A percentile compares a stretch with the other conserved stretches of the same genome.
These are phyloP conservation scores for Thermomucor indicae-seudaticae DNA, from an alignment of 371 early-diverging fungal genomes.

Conservation along the genomic window DNA sequence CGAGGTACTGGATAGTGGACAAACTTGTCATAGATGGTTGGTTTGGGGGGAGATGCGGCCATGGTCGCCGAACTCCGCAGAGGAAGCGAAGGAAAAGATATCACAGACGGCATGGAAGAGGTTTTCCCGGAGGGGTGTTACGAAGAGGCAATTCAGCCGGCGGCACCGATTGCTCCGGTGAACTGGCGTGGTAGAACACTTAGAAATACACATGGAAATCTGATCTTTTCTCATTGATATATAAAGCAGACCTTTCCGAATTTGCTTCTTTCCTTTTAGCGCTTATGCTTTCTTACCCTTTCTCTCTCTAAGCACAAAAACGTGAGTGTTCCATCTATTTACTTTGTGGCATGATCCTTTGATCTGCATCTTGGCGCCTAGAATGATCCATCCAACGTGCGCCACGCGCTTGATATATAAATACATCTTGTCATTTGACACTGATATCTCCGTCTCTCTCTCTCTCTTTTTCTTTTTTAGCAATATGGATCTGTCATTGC, in stretches of 20 bases:
- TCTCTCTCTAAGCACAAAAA: neutral
- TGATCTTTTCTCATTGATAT: constrained; percentile 1
- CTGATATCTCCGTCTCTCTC: constrained; percentile 2
- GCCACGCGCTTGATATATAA: no score
- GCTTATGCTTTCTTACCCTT: constrained; percentile 1
- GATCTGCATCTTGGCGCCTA: no score
- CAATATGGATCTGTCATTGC: constrained; percentile 12
- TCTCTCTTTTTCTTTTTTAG: neutral
- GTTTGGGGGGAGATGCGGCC: no score
- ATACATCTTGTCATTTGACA: neutral
- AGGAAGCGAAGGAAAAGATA: no score
- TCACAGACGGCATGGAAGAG: no score
- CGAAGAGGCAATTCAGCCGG: constrained; percentile 4
- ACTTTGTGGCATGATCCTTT: no score
- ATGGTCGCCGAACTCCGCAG: no score
- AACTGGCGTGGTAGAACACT: neutral
- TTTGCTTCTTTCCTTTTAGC: neutral
- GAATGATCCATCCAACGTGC: no score
- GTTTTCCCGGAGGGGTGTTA: constrained; percentile 18
- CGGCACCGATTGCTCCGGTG: constrained; percentile 10
- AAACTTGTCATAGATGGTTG: no score
- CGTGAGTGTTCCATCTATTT: no score
- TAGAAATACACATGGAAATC: constrained; percentile 3
- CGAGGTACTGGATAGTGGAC: no score
- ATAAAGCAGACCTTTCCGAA: neutral